Percentiles rank a stretch among this genome's conserved stretches.
phyloP scores from a whole-genome alignment of 495 filamentous ascomycete species.

The Podospora sp. region DNA sequence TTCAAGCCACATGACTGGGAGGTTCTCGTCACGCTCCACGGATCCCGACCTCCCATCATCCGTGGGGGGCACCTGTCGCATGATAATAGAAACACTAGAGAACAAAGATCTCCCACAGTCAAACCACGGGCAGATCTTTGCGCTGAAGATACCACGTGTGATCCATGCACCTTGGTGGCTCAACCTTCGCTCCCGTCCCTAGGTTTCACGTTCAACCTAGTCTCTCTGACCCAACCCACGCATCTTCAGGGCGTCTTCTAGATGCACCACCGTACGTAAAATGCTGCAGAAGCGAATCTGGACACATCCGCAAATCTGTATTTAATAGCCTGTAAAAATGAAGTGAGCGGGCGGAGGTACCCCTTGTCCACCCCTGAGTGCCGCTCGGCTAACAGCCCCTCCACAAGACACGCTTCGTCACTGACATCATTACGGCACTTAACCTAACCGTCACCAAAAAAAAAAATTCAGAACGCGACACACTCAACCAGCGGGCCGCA shows the following conservation, averaged over 20 bases:
- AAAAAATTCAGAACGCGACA: neutral
- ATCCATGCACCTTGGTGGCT: neutral
- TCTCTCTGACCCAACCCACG: neutral
- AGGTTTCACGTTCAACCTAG: neutral
- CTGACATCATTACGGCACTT: slow-evolving; percentile 35
- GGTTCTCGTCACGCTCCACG: neutral
- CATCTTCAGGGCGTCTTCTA: neutral
- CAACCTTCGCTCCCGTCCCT: neutral
- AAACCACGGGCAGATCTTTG: neutral
- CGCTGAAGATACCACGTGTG: neutral
- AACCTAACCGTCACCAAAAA: slow-evolving; percentile 2
- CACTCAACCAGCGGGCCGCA: neutral
- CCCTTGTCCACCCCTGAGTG: slow-evolving; percentile 10
- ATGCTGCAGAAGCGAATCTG: neutral
- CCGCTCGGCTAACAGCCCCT: slow-evolving; percentile 19
- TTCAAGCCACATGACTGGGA: slow-evolving; percentile 6
- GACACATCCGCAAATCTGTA: neutral
- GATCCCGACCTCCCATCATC: slow-evolving; percentile 1
- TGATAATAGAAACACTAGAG: neutral
- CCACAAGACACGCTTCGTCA: slow-evolving; percentile 14
- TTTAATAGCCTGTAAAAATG: slow-evolving; percentile 1
- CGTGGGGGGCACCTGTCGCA: neutral
- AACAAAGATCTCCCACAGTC: neutral
- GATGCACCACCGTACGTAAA: neutral
- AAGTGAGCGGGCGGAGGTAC: neutral